Conservation (phyloP, 768 basidiomycete species). For the Leccinum obscurum region DNA sequence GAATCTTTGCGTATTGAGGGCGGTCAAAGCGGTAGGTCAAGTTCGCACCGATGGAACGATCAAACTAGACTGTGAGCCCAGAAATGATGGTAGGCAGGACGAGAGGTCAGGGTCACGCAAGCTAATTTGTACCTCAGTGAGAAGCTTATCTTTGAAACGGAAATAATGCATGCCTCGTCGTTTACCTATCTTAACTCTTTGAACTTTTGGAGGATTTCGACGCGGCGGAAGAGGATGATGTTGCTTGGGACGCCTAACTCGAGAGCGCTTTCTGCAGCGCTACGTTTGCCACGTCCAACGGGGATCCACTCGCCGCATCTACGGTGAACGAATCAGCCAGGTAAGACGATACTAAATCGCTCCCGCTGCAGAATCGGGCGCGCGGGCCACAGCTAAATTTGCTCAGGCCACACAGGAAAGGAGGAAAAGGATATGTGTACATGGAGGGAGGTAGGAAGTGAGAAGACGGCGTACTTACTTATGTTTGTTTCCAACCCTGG, state of each 20-base stretch:
- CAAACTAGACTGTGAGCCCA: slow-evolving; percentile 89
- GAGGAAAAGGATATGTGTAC: neutral
- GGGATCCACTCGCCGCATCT: slow-evolving; percentile 66
- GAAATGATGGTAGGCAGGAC: slow-evolving; percentile 80
- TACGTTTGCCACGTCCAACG: slow-evolving; percentile 64
- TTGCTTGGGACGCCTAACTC: slow-evolving; percentile 42
- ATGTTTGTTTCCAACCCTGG: slow-evolving; percentile 99
- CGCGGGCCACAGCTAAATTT: neutral
- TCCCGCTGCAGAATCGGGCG: neutral
- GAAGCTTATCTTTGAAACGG: neutral
- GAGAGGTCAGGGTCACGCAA: slow-evolving; percentile 62
- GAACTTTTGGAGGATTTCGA: slow-evolving; percentile 79
- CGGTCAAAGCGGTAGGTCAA: slow-evolving; percentile 94
- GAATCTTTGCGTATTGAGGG: slow-evolving; percentile 83
- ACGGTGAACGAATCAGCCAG: neutral
- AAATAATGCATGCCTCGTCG: slow-evolving; percentile 41
- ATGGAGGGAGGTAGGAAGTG: neutral
- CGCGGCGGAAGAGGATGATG: slow-evolving; percentile 35
- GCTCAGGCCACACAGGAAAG: neutral
- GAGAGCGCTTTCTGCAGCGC: slow-evolving; percentile 72
- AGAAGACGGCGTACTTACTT: slow-evolving; percentile 23
- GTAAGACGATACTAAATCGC: neutral
- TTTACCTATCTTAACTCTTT: slow-evolving; percentile 52
- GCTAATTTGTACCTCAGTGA: slow-evolving; percentile 36
- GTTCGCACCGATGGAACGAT: slow-evolving; percentile 85